A percentile compares a stretch with the other conserved stretches of the same genome.
Conservation (phyloP, 2,329 filamentous ascomycete genomes). For the Talaromyces sp. region DNA sequence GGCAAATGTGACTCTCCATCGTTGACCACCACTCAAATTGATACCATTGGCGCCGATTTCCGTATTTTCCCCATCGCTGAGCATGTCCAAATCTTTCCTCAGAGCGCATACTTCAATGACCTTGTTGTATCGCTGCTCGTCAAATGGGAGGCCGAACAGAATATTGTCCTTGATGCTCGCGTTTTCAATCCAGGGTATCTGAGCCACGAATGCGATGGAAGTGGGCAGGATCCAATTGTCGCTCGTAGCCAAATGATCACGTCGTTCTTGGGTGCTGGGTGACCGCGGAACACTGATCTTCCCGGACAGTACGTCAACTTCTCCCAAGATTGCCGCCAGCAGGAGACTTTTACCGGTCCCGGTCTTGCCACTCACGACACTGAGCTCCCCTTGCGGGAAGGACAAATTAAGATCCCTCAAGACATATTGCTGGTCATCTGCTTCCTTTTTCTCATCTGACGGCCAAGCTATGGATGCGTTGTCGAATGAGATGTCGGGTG, state of each 20-base stretch:
- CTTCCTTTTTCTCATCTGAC: conserved; percentile 45
- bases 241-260: conserved; percentile 58
- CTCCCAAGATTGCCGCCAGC: conserved; percentile 69
- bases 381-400: conserved; percentile 67
- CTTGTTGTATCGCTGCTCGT: conserved; percentile 65
- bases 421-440: conserved; percentile 56
- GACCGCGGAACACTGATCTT: conserved; percentile 52
- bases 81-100: conserved; percentile 70
- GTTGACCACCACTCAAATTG: conserved; percentile 77
- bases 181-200: conserved; percentile 84
- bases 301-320: conserved; percentile 66
- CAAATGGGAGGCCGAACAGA: conserved; percentile 67
- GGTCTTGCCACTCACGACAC: conserved; percentile 71
- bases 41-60: conserved; percentile 83
- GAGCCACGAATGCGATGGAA: conserved; percentile 70
- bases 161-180: conserved; percentile 75
- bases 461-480: conserved; percentile 72
- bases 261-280: conserved; percentile 52
- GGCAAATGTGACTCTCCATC: conserved; percentile 77
- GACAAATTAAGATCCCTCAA: conserved; percentile 61
- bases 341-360: conserved; percentile 75
- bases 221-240: conserved; percentile 66
- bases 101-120: conserved; percentile 71
- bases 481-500: conserved; percentile 61
- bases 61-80: conserved; percentile 72